These are phyloP conservation scores for Yarrowia deformans DNA, from an alignment of 805 yeast species.

Conservation along the genomic window DNA sequence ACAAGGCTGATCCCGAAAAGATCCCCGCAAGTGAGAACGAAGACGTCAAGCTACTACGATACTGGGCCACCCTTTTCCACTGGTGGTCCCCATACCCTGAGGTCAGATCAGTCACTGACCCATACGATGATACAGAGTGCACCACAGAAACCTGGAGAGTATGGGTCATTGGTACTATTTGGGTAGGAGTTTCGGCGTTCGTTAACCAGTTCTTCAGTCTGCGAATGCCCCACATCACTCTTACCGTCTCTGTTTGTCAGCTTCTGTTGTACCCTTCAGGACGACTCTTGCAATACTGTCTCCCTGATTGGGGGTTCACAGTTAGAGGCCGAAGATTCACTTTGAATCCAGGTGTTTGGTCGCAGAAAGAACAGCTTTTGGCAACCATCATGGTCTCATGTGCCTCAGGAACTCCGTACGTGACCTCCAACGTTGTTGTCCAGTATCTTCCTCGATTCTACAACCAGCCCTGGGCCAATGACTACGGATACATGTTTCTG, in stretches of 20 bases:
- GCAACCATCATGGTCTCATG: slow-evolving; percentile 54
- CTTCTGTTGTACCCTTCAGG: slow-evolving; percentile 68
- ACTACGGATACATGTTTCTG: slow-evolving; percentile 55
- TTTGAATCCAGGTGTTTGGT: slow-evolving; percentile 68
- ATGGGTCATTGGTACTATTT: slow-evolving; percentile 51
- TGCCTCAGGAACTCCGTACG: slow-evolving; percentile 54
- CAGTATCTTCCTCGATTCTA: slow-evolving; percentile 40
- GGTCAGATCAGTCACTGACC: slow-evolving; percentile 67
- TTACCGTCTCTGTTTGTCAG: slow-evolving; percentile 61
- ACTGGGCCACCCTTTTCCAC: slow-evolving; percentile 23
- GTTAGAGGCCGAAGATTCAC: slow-evolving; percentile 47
- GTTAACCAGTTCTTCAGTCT: slow-evolving; percentile 56
- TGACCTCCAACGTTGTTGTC: slow-evolving; percentile 37
- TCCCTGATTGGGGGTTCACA: slow-evolving; percentile 49
- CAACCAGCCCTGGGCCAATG: slow-evolving; percentile 42
- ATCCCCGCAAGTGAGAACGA: neutral
- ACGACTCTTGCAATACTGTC: slow-evolving; percentile 39
- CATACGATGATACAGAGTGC: slow-evolving; percentile 56
- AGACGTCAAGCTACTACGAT: neutral
- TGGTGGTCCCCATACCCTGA: slow-evolving; percentile 65
- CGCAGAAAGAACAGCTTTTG: slow-evolving; percentile 66
- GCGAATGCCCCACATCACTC: slow-evolving; percentile 59
- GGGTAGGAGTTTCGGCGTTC: slow-evolving; percentile 44
- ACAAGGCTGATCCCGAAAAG: neutral
- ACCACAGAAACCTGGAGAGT: slow-evolving; percentile 59